Base-by-base conservation (phyloP, 805 yeast species). In the Candida ficus region DNA sequence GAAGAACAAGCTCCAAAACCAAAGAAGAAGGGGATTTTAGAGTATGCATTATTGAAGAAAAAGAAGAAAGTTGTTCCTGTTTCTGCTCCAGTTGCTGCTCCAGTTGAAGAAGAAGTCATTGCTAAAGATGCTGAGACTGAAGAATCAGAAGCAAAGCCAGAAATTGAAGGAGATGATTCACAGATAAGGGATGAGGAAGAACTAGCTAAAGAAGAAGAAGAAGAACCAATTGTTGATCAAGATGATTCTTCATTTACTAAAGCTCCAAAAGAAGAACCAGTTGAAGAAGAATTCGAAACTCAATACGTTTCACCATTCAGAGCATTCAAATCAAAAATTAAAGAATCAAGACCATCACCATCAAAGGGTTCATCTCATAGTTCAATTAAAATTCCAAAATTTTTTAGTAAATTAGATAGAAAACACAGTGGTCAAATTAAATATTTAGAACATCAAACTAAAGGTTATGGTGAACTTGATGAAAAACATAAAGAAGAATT, bases 231-330 rank as follows among this genome's bases (percentile, higher is more conserved):
- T 14, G 18, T 4, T 7, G 22, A 7, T 17, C 21, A 17, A 17
- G 25, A 22, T 14, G 21, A 22, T 12, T 22, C 27, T 2, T 16
- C 35, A 16, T 19, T 32, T 22, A 16, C 14, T 20, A 20, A 5
- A 31, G 34, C 8, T 20, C 26, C 12, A n/a, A n/a, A 29, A 6
- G 8, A 29, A 29, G 32, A 19, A 11, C 33, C 22, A 18, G 29
- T 12, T 17, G 31, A 11, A 14, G 21, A 33, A n/a, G 39, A 36
- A 16, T 37, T 35, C 6, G 42, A 36, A 16, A 32, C 38, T 29
- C 29, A 36, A 13, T 45, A 45, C n/a, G 28, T 33, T 22, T 45
- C 48, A 7, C 48, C 48, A 23, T 45, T 45, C 29, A 45, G 48
- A 43, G 25, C 37, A 9, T 7, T 7, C 4, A 28, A 35, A 17